Evolutionary conservation across 495 filamentous ascomycete species (phyloP), one percentile per base, ranked within the genome.

Genomic region (Chlorociboria aeruginascens): DNA sequence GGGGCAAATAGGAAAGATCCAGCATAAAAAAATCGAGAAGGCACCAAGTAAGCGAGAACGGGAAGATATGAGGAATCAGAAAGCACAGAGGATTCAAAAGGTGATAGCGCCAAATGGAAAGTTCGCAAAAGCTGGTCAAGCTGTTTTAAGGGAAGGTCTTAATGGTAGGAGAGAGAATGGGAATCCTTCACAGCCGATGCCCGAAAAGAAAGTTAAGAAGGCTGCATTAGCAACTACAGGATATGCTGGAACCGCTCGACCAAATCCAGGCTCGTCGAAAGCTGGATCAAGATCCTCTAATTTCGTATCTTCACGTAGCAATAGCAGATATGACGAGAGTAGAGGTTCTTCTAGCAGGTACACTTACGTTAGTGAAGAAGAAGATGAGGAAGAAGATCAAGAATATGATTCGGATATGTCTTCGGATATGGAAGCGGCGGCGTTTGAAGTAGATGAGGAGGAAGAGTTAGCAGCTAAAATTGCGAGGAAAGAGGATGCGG

Each of bases 341-440:
- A 61, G 50, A 54, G 54, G 30, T 48, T 56, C 43, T 52, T 55
- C 46, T 32, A 17, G 49, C 17, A 32, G 66, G 57, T 40, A 60
- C 58, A 29, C 55, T 47, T 48, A 62, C 52, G 53, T 54, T 50
- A 51, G 60, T 25, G 63, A 64, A 46, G 65, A 66, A 31, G 69
- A 77, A 7, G 76, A 79, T 38, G 73, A 74, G 29, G 73, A 78
- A 7, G 73, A 76, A 30, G 42, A 43, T 11, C 9, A 32, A 16
- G 42, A 70, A 42, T 69, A 71, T 32, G 69, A 66, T 30, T 73
- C 69, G 1, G 73, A 72, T 30, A 65, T 40, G 7, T 72, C 69
- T 13, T 76, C 73, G 6, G 78, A 81, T 53, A 81, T 81, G 78
- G 78, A 81, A 57, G 78, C 77, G 6, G 76, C 74, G 2, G 44